Percentiles rank a stretch among this genome's conserved stretches.
phyloP scores from a whole-genome alignment of 2,329 filamentous ascomycete genomes.

The Clarireedia homoeocarpa region DNA sequence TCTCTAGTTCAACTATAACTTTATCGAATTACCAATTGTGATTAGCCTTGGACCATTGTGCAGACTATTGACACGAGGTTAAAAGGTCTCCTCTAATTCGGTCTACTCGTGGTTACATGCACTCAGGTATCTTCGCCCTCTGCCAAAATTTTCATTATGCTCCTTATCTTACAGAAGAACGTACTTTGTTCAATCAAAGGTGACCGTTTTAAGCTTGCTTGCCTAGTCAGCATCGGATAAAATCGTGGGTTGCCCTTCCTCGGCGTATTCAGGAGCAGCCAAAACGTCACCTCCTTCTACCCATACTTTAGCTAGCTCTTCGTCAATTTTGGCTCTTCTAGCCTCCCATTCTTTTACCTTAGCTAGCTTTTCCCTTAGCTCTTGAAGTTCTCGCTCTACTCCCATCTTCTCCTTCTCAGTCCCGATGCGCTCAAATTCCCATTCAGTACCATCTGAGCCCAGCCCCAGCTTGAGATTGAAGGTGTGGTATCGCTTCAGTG shows the following conservation, averaged over 20 bases:
- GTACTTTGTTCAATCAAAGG: background rate
- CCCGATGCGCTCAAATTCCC: conserved; percentile 90
- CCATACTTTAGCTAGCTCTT: conserved; percentile 52
- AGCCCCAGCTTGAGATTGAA: conserved; percentile 81
- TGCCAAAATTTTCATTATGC: background rate
- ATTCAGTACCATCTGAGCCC: conserved; percentile 74
- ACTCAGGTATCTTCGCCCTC: background rate
- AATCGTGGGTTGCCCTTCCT: background rate
- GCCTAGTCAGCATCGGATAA: background rate
- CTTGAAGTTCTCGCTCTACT: conserved; percentile 83
- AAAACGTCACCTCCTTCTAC: conserved; percentile 26
- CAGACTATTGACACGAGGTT: too few species aligned
- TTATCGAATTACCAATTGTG: too few species aligned
- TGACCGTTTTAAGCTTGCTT: background rate
- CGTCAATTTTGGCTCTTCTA: conserved; percentile 72
- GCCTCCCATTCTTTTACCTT: conserved; percentile 80
- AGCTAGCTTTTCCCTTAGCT: conserved; percentile 70
- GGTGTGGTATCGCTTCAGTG: conserved; percentile 90
- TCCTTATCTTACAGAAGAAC: background rate
- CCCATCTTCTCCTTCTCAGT: conserved; percentile 89
- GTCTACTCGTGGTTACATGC: background rate
- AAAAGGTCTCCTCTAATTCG: background rate
- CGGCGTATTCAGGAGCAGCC: background rate
- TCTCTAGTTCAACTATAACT: too few species aligned
- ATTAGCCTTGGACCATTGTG: too few species aligned